phyloP scores from a whole-genome alignment of 805 yeast genomes.

The Wickerhamomyces tratensis region DNA sequence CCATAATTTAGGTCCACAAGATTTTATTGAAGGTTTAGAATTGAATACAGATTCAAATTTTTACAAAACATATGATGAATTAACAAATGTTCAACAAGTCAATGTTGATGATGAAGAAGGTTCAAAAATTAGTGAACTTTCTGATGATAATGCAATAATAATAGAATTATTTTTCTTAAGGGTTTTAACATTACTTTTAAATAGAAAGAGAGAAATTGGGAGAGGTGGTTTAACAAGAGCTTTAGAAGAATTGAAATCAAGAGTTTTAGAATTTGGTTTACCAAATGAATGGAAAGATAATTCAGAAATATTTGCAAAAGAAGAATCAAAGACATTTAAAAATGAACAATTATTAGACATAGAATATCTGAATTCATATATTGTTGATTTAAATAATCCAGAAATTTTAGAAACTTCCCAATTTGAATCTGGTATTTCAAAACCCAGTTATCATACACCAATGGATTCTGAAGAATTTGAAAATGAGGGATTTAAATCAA shows the following conservation, averaged over 20 bases:
- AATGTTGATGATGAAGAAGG: neutral
- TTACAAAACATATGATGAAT: neutral
- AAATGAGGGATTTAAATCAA: slow-evolving; percentile 7
- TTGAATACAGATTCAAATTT: slow-evolving; percentile 1
- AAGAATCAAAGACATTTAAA: too few species aligned
- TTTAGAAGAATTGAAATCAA: slow-evolving; percentile 8
- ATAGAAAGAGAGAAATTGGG: slow-evolving; percentile 7
- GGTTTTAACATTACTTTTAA: slow-evolving; percentile 9
- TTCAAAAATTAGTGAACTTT: too few species aligned
- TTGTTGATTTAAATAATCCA: slow-evolving; percentile 10
- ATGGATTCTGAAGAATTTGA: slow-evolving; percentile 12
- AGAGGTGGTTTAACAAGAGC: slow-evolving; percentile 6
- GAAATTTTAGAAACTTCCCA: slow-evolving; percentile 10
- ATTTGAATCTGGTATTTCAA: slow-evolving; percentile 6
- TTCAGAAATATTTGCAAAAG: slow-evolving; percentile 4
- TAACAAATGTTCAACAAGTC: too few species aligned
- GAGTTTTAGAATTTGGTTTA: slow-evolving; percentile 11
- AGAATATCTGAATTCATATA: neutral
- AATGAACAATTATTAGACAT: slow-evolving; percentile 17
- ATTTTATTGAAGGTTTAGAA: slow-evolving; percentile 15
- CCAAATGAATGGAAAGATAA: slow-evolving; percentile 21
- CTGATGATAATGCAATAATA: slow-evolving; percentile 5
- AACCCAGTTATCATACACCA: slow-evolving; percentile 11
- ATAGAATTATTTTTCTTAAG: slow-evolving; percentile 9
- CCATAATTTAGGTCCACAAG: slow-evolving; percentile 16